Conservation (phyloP, 805 yeast genomes). For the Candida silvicultrix region DNA sequence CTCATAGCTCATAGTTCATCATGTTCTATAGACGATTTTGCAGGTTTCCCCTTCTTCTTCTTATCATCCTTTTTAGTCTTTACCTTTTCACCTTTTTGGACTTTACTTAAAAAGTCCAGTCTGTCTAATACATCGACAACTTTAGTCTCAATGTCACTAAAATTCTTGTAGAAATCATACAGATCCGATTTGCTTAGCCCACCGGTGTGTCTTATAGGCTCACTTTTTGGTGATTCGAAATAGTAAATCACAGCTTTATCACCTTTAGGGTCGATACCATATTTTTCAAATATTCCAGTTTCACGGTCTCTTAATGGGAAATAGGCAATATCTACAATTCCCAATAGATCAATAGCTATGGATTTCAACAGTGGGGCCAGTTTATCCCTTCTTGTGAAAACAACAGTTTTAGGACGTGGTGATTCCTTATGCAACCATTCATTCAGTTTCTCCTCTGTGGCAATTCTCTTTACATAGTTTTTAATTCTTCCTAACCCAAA, state of each 20-base stretch:
- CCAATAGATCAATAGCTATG: constrained; percentile 65
- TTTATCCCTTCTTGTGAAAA: constrained; percentile 44
- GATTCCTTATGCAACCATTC: constrained; percentile 17
- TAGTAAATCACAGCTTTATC: constrained; percentile 9
- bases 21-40: background rate
- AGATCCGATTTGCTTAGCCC: constrained; percentile 25
- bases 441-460: constrained; percentile 26
- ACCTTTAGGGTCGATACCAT: constrained; percentile 10
- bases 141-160: constrained; percentile 30
- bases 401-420: constrained; percentile 35
- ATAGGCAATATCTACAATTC: constrained; percentile 40
- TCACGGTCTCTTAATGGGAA: constrained; percentile 24
- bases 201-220: constrained; percentile 22
- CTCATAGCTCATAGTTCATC: background rate
- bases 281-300: constrained; percentile 9
- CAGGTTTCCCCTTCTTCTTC: no score
- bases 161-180: constrained; percentile 24
- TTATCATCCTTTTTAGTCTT: constrained; percentile 4
- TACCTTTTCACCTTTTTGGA: constrained; percentile 19
- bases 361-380: constrained; percentile 55
- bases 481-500: constrained; percentile 53
- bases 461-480: constrained; percentile 54
- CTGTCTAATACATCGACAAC: constrained; percentile 5
- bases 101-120: constrained; percentile 12
- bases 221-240: constrained; percentile 5